Percentiles rank a stretch among this genome's conserved stretches.
Evolutionary conservation across 495 filamentous ascomycete species (phyloP).

Genomic region (Penicillium soppii): DNA sequence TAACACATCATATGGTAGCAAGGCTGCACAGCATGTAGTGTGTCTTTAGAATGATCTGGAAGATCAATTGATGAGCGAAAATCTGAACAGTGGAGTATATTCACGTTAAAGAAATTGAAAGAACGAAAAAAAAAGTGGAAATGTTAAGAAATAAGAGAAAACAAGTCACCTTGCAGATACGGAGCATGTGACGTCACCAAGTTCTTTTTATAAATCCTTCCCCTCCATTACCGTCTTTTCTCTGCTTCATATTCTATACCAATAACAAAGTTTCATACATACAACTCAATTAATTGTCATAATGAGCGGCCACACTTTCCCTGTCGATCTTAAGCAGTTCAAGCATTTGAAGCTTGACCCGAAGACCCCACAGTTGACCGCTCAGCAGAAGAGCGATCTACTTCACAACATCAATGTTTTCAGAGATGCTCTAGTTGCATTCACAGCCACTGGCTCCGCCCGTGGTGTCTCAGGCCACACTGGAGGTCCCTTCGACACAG

Average conservation of each 20-base stretch:
- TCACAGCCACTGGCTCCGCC: constrained; percentile 38
- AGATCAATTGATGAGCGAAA: too few species aligned
- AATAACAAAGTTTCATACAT: neutral
- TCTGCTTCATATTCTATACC: neutral
- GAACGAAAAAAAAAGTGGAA: neutral
- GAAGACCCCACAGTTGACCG: constrained; percentile 27
- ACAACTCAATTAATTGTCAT: neutral
- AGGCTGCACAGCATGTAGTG: too few species aligned
- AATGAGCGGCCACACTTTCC: constrained; percentile 30
- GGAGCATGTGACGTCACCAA: neutral
- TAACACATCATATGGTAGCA: too few species aligned
- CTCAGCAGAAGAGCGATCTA: constrained; percentile 36
- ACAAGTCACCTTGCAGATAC: neutral
- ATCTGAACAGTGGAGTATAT: too few species aligned
- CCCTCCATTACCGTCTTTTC: neutral
- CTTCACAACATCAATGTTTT: constrained; percentile 40
- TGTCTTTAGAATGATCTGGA: too few species aligned
- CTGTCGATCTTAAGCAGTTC: constrained; percentile 40
- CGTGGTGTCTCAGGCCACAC: constrained; percentile 40
- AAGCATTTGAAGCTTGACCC: constrained; percentile 39
- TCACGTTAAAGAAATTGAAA: too few species aligned
- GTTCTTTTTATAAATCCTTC: neutral
- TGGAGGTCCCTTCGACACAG: constrained; percentile 43
- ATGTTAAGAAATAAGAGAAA: neutral
- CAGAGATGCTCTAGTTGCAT: constrained; percentile 40